Conservation (phyloP, 2,329 filamentous ascomycete species). For the Metarhizium guizhouense region DNA sequence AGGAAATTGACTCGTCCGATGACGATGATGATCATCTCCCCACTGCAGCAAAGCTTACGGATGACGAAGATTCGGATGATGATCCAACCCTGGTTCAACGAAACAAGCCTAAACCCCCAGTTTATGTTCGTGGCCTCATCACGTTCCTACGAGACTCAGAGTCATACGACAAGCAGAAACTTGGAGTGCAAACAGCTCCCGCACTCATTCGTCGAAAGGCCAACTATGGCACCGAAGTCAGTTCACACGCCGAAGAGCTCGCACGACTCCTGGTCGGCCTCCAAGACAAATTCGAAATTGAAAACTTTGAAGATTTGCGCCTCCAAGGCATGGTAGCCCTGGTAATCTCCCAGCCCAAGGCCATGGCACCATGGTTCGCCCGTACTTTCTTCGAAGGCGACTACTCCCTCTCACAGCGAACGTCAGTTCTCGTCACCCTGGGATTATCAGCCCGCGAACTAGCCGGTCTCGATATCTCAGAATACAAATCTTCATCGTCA, state of each 20-base stretch:
- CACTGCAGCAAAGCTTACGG: conserved; percentile 78
- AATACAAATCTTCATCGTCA: conserved; percentile 36
- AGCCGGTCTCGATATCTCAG: conserved; percentile 60
- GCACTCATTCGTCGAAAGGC: conserved; percentile 79
- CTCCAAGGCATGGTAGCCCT: conserved; percentile 77
- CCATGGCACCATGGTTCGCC: conserved; percentile 77
- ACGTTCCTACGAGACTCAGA: conserved; percentile 70
- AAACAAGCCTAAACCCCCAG: conserved; percentile 74
- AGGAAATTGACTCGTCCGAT: conserved; percentile 55
- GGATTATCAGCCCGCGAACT: conserved; percentile 78
- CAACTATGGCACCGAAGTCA: conserved; percentile 79
- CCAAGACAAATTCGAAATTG: conserved; percentile 76
- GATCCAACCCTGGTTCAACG: conserved; percentile 80
- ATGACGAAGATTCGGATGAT: conserved; percentile 85
- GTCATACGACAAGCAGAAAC: conserved; percentile 72
- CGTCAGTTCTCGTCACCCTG: conserved; percentile 70
- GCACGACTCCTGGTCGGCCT: conserved; percentile 68
- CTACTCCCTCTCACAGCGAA: conserved; percentile 78
- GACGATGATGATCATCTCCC: conserved; percentile 48
- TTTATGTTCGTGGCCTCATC: conserved; percentile 85
- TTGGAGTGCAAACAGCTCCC: conserved; percentile 71
- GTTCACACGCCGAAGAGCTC: conserved; percentile 74
- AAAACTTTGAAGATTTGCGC: conserved; percentile 65
- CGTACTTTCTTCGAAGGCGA: conserved; percentile 86
- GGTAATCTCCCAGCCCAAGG: conserved; percentile 63